A percentile compares a stretch with the other conserved stretches of the same genome.
Conservation (phyloP, 2,329 filamentous ascomycete species). For the Pleomassaria siparia region DNA sequence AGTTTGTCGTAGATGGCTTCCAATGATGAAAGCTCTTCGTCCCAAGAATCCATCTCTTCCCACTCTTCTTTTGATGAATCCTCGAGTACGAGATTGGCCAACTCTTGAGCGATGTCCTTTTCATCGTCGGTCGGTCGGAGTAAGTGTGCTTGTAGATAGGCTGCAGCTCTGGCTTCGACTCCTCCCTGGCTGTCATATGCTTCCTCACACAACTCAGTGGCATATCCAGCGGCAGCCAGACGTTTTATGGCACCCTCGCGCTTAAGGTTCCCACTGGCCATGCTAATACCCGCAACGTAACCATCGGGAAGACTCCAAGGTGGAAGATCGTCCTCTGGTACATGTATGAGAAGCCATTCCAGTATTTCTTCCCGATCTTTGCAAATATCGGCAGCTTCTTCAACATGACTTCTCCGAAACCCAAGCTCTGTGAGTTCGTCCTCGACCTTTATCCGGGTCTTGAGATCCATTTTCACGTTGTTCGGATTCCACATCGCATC, state of each 20-base stretch:
- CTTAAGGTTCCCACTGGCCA: slow-evolving; percentile 79
- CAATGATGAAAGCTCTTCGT: slow-evolving; percentile 80
- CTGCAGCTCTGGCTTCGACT: slow-evolving; percentile 76
- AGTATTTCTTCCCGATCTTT: slow-evolving; percentile 90
- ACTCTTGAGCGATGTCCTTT: slow-evolving; percentile 31
- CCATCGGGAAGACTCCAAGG: slow-evolving; percentile 88
- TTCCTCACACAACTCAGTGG: slow-evolving; percentile 77
- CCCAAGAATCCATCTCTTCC: slow-evolving; percentile 65
- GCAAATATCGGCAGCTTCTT: slow-evolving; percentile 84
- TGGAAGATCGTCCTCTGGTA: slow-evolving; percentile 95
- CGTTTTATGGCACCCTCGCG: slow-evolving; percentile 81
- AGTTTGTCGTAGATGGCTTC: slow-evolving; percentile 81
- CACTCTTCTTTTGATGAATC: slow-evolving; percentile 46
- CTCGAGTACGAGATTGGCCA: slow-evolving; percentile 28
- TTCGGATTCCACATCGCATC: slow-evolving; percentile 88
- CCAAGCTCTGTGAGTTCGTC: slow-evolving; percentile 75
- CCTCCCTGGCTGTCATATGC: slow-evolving; percentile 69
- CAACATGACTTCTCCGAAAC: slow-evolving; percentile 84
- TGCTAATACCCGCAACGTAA: slow-evolving; percentile 85
- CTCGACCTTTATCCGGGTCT: slow-evolving; percentile 62
- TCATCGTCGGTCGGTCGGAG: slow-evolving; percentile 45
- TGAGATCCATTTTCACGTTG: slow-evolving; percentile 63
- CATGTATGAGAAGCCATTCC: slow-evolving; percentile 95
- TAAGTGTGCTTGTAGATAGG: slow-evolving; percentile 73
- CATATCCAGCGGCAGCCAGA: slow-evolving; percentile 80